Evolutionary conservation across 192 early-diverging fungal species (phyloP), one percentile per base, ranked within the genome.

Genomic region (Linnemannia elongata): DNA sequence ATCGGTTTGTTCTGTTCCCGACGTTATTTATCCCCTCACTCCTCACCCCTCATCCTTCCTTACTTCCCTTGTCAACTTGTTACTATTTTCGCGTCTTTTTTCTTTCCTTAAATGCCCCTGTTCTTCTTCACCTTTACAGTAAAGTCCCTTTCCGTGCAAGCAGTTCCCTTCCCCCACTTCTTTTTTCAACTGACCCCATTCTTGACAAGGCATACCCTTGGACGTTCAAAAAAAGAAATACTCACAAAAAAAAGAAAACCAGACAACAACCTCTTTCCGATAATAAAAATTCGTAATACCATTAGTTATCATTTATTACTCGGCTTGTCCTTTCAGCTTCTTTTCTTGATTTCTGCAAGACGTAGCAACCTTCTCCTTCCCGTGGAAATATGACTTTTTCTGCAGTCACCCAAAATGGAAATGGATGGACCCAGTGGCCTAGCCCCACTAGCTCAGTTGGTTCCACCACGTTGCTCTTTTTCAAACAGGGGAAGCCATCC

Each of bases 281-380:
- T 60, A 60, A 60, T 60, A 60, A 66, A 66, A 66, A 15, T 66
- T 66, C 60, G 60, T 66, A 66, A 66, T 66, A 63, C 60, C 60
- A 66, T 33, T 66, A 66, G 60, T 66, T 66, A 66, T 66, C 60
- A 66, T n/a, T 66, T 30, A 66, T n/a, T 35, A 66, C 60, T 66
- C n/a, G 1, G 6, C 7, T 60, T 10, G 22, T 60, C 33, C 30
- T 9, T 33, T 66, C 17, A 3, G 12, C 17, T 55, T 55, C 17
- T 55, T 27, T 60, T 27, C n/a, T 27, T 4, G 55, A 9, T 60
- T 60, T 60, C 55, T 55, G 6, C 4, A n/a, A 55, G 15, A 13
- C 0, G 12, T 15, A 13, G 3, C 12, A n/a, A n/a, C n/a, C n/a
- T n/a, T n/a, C 13, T 15, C 6, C 38, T 6, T 39, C 38, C 38